Percentiles rank a stretch among this genome's conserved stretches.
phyloP scores from a whole-genome alignment of 495 filamentous ascomycete species.

The Xylaria longipes region DNA sequence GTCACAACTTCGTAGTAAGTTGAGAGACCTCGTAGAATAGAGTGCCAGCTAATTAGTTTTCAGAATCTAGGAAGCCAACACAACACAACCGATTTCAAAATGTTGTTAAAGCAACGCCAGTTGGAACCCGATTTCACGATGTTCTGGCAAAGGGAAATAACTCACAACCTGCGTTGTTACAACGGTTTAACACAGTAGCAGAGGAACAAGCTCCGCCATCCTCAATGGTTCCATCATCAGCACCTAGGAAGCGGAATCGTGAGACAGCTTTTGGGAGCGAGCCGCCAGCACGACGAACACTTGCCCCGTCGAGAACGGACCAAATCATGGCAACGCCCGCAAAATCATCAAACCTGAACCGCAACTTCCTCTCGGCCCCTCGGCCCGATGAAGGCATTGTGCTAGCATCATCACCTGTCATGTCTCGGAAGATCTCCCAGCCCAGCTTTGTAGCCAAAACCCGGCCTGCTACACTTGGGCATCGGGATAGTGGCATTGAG shows the following conservation, averaged over 20 bases:
- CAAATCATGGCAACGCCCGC: conserved; percentile 43
- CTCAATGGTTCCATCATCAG: conserved; percentile 44
- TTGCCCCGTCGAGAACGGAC: conserved; percentile 11
- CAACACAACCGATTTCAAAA: conserved; percentile 61
- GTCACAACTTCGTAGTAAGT: conserved; percentile 49
- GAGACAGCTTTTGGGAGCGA: conserved; percentile 31
- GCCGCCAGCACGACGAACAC: conserved; percentile 25
- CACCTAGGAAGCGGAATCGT: conserved; percentile 42
- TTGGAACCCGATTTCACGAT: conserved; percentile 59
- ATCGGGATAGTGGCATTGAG: conserved; percentile 41
- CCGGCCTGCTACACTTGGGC: conserved; percentile 27
- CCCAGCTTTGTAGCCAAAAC: conserved; percentile 37
- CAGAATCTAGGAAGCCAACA: conserved; percentile 70
- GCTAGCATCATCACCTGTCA: conserved; percentile 50
- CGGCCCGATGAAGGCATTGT: conserved; percentile 32
- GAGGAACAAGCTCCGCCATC: conserved; percentile 33
- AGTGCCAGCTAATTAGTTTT: conserved; percentile 36
- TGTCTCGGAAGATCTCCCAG: conserved; percentile 58
- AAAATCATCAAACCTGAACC: conserved; percentile 19
- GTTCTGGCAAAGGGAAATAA: conserved; percentile 36
- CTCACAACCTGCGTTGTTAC: conserved; percentile 23
- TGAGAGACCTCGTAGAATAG: neutral
- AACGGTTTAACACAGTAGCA: conserved; percentile 27
- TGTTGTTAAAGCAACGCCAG: conserved; percentile 80
- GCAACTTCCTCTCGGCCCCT: conserved; percentile 29